Evolutionary conservation across 1,139 yeast species (phyloP).

Genomic region (Pichia sp.): DNA sequence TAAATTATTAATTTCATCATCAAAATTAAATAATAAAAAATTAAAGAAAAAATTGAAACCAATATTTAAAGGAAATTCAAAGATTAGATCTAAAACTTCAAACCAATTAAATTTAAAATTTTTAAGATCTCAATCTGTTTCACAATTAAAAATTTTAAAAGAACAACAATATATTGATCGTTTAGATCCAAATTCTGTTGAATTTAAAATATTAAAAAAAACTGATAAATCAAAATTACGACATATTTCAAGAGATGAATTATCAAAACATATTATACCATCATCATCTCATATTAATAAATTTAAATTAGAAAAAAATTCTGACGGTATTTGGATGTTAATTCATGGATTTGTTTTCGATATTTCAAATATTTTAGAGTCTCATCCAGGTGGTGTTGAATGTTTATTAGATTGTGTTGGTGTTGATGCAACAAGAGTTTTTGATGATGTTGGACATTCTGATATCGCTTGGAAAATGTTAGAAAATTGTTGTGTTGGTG

Average conservation of each 20-base stretch:
- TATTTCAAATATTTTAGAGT: constrained; percentile 41
- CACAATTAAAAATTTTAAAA: neutral
- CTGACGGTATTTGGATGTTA: constrained; percentile 59
- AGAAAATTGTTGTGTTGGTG: constrained; percentile 26
- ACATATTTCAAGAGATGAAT: constrained; percentile 4
- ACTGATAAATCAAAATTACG: constrained; percentile 6
- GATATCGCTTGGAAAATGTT: constrained; percentile 30
- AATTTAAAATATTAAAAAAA: constrained; percentile 7
- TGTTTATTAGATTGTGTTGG: constrained; percentile 67
- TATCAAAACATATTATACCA: constrained; percentile 14
- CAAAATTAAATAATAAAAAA: neutral
- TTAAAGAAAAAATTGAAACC: neutral
- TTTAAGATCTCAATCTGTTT: too few relatives aligned
- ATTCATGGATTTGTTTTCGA: constrained; percentile 59
- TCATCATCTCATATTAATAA: constrained; percentile 6
- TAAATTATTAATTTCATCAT: too few relatives aligned
- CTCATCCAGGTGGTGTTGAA: constrained; percentile 70
- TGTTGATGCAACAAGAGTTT: constrained; percentile 51
- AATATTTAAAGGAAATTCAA: neutral
- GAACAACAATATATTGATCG: constrained; percentile 3
- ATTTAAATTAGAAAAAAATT: constrained; percentile 23
- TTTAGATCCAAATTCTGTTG: constrained; percentile 6
- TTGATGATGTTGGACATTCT: constrained; percentile 32
- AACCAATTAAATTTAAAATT: too few relatives aligned
- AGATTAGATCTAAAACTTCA: neutral